A percentile compares a stretch with the other conserved stretches of the same genome.
Evolutionary conservation across 331 rosid species (phyloP).

Genomic region (Malus hybrid): DNA sequence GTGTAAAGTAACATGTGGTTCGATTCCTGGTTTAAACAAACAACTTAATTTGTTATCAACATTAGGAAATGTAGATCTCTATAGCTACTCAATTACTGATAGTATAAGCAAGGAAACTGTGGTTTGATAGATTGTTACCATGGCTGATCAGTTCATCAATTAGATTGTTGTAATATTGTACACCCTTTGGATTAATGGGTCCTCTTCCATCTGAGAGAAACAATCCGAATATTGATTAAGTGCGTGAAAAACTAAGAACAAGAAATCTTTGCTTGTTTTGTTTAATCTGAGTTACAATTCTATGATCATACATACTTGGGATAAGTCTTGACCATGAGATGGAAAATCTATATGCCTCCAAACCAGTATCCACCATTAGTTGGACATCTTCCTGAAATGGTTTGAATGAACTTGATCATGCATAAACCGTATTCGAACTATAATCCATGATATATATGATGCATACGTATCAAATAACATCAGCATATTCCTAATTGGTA

Average conservation of each 20-base stretch:
- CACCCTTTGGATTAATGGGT: conserved; percentile 53
- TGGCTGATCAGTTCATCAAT: conserved; percentile 50
- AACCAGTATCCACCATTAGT: conserved; percentile 57
- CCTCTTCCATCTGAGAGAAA: conserved; percentile 59
- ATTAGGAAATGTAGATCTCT: no score
- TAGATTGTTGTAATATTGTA: conserved; percentile 52
- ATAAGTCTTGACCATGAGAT: conserved; percentile 85
- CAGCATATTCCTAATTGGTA: not conserved
- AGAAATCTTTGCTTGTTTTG: not conserved
- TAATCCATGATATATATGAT: not conserved
- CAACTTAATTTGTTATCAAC: not conserved
- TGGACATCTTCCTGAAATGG: conserved; percentile 59
- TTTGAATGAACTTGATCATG: not conserved
- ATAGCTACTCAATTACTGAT: not conserved
- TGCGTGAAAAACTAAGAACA: not conserved
- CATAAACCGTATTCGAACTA: not conserved
- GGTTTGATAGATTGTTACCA: conserved; percentile 15
- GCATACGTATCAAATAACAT: not conserved
- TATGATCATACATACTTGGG: conserved; percentile 34
- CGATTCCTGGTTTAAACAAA: conserved; percentile 33
- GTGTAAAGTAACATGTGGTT: conserved; percentile 48
- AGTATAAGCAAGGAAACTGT: not conserved
- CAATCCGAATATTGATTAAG: not conserved
- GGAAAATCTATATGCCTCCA: conserved; percentile 68
- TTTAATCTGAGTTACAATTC: not conserved